These are phyloP conservation scores for Wickerhamomyces tratensis DNA, from an alignment of 805 yeast genomes.

Conservation along the genomic window DNA sequence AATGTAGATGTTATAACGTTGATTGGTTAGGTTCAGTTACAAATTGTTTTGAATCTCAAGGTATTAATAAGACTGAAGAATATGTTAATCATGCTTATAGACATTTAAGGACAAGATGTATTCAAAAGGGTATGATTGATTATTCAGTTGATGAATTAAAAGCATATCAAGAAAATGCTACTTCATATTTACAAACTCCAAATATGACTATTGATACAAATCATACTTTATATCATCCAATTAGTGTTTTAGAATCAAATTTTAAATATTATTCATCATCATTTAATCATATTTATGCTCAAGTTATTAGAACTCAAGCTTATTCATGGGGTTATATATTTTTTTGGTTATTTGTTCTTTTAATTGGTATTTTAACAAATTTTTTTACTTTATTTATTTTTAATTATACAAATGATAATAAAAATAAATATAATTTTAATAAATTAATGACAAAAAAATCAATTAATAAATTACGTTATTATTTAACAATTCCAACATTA, in stretches of 20 bases:
- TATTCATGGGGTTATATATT: conserved; percentile 37
- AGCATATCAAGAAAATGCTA: conserved; percentile 25
- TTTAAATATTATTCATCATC: conserved; percentile 24
- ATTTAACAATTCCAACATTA: conserved; percentile 20
- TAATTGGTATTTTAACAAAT: conserved; percentile 22
- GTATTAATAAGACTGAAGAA: conserved; percentile 14
- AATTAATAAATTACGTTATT: conserved; percentile 14
- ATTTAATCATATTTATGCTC: conserved; percentile 27
- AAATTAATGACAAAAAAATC: not conserved
- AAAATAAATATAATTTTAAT: conserved; percentile 6
- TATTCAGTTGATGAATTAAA: conserved; percentile 25
- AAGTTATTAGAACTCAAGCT: conserved; percentile 28
- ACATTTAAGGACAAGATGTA: conserved; percentile 28
- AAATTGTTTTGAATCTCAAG: conserved; percentile 27
- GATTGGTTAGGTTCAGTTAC: conserved; percentile 37
- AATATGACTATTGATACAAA: conserved; percentile 17
- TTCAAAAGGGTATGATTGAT: conserved; percentile 22
- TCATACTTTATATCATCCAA: conserved; percentile 20
- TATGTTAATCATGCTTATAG: conserved; percentile 28
- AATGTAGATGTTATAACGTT: conserved; percentile 30
- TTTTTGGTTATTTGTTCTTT: conserved; percentile 28
- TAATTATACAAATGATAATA: conserved; percentile 12
- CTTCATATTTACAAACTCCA: conserved; percentile 23
- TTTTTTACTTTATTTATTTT: conserved; percentile 17
- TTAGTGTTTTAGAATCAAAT: conserved; percentile 21